A percentile compares a stretch with the other conserved stretches of the same genome.
These are phyloP conservation scores for Tolypocladium paradoxum DNA, from an alignment of 2,329 filamentous ascomycete species.

Conservation along the genomic window DNA sequence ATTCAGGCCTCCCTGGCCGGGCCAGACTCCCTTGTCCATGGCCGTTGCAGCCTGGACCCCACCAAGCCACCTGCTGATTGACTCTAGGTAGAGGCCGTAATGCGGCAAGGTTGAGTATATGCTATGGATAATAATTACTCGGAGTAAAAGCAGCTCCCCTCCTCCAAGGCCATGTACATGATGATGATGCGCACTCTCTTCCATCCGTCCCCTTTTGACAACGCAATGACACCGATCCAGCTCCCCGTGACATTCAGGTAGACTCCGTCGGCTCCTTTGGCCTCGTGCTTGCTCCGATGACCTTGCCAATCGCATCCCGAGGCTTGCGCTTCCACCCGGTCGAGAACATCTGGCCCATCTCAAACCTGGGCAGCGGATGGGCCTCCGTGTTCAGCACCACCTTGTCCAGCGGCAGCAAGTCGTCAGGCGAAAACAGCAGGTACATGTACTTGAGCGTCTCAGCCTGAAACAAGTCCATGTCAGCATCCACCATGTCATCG, in stretches of 20 bases:
- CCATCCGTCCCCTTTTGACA: neutral
- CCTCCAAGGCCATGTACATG: neutral
- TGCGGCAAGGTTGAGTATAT: neutral
- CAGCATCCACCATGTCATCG: neutral
- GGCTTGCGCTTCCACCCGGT: constrained; percentile 73
- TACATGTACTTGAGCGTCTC: constrained; percentile 98
- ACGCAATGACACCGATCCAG: too few relatives aligned
- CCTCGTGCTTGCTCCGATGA: constrained; percentile 11
- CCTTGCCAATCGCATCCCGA: constrained; percentile 35
- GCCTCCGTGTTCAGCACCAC: constrained; percentile 95
- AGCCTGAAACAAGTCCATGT: constrained; percentile 41
- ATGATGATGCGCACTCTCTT: neutral
- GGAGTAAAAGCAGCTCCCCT: neutral
- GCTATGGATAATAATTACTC: neutral
- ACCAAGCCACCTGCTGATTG: too few relatives aligned
- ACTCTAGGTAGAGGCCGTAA: too few relatives aligned
- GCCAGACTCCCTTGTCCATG: too few relatives aligned
- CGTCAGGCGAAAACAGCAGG: constrained; percentile 76
- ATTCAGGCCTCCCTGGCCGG: too few relatives aligned
- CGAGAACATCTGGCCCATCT: constrained; percentile 64
- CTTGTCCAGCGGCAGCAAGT: constrained; percentile 73
- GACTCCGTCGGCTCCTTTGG: neutral
- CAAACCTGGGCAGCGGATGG: constrained; percentile 79
- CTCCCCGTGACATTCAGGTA: neutral
- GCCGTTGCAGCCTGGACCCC: too few relatives aligned